phyloP scores from a whole-genome alignment of 305 asterid genomes.

The Fraxinus baroniana region DNA sequence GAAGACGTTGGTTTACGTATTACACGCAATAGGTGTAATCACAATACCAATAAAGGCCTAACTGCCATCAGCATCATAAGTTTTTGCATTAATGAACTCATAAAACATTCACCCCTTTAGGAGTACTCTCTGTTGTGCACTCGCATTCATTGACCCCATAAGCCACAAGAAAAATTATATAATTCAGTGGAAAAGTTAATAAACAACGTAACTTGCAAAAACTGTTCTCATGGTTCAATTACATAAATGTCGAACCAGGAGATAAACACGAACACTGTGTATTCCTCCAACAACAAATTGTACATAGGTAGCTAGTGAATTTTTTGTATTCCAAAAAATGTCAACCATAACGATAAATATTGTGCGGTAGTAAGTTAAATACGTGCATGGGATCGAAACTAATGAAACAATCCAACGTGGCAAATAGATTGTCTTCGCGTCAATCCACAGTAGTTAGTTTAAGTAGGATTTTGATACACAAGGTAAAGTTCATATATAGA shows the following conservation, averaged over 20 bases:
- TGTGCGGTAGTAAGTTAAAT: neutral
- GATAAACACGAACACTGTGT: neutral
- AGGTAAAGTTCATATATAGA: too few relatives aligned
- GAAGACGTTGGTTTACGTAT: slow-evolving; percentile 41
- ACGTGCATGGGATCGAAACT: too few relatives aligned
- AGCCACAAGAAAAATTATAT: neutral
- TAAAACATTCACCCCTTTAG: slow-evolving; percentile 13
- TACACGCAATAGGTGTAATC: slow-evolving; percentile 27
- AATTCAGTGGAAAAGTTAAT: neutral
- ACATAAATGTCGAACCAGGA: neutral
- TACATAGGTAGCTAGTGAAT: neutral
- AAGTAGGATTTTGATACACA: too few relatives aligned
- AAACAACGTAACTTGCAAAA: neutral
- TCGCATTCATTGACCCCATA: neutral
- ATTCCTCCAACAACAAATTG: neutral
- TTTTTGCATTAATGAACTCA: slow-evolving; percentile 20
- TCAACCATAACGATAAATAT: neutral
- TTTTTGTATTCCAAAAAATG: neutral
- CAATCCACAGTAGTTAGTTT: too few relatives aligned
- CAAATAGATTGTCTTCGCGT: too few relatives aligned
- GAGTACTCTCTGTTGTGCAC: neutral
- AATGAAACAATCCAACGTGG: too few relatives aligned
- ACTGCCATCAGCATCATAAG: slow-evolving; percentile 37
- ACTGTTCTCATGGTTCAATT: neutral
- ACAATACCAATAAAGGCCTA: slow-evolving; percentile 34